phyloP scores from a whole-genome alignment of 257 asterid genomes.

The Buddleja alternifolia region DNA sequence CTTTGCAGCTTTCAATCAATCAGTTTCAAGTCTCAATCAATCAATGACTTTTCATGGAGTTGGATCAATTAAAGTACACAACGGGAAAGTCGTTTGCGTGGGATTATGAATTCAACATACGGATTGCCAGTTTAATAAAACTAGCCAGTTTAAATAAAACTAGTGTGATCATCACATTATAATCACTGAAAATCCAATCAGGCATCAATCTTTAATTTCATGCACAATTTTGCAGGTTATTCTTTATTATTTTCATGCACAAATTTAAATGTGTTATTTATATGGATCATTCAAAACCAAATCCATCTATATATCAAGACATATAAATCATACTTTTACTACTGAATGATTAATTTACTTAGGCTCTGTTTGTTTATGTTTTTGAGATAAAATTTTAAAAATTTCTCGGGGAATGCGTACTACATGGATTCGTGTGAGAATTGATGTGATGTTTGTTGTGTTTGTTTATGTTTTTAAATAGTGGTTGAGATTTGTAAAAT shows the following conservation, averaged over 20 bases:
- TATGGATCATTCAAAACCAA: too few species aligned
- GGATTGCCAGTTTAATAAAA: slow-evolving; percentile 16
- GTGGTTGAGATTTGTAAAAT: too few species aligned
- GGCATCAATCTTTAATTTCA: slow-evolving; percentile 5
- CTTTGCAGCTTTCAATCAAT: not conserved
- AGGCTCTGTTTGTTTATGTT: too few species aligned
- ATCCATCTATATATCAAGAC: too few species aligned
- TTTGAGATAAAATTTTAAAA: too few species aligned
- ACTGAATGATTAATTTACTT: too few species aligned
- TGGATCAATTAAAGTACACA: not conserved
- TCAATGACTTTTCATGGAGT: not conserved
- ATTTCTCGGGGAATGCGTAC: too few species aligned
- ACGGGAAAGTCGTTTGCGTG: slow-evolving; percentile 25
- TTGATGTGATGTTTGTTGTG: too few species aligned
- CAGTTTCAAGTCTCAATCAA: not conserved
- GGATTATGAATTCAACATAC: slow-evolving; percentile 23
- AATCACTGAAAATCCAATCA: slow-evolving; percentile 27
- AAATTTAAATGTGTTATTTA: not conserved
- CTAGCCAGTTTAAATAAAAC: not conserved
- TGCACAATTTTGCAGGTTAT: slow-evolving; percentile 23
- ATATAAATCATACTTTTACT: too few species aligned
- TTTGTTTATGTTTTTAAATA: too few species aligned
- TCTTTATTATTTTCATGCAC: not conserved
- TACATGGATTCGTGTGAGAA: too few species aligned
- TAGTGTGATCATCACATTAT: slow-evolving; percentile 15